phyloP scores from a whole-genome alignment of 768 basidiomycete species.

The Mycena haematopus region DNA sequence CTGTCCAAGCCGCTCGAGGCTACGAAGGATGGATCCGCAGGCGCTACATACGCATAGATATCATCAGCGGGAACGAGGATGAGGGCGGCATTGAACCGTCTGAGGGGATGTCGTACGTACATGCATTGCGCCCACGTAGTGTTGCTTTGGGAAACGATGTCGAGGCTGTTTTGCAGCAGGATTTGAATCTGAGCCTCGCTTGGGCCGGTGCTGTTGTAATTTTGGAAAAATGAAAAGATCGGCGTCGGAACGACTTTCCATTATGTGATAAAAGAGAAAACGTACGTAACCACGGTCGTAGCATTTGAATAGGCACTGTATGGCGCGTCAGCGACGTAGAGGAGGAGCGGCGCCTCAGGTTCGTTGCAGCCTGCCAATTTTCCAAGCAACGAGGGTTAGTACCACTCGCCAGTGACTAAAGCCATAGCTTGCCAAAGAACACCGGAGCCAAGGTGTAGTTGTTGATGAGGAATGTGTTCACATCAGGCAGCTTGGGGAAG shows the following conservation, averaged over 20 bases:
- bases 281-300: slow-evolving; percentile 6
- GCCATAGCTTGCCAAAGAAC: slow-evolving; percentile 10
- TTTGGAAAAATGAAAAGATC: too few relatives aligned
- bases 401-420: not conserved
- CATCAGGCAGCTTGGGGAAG: slow-evolving; percentile 16
- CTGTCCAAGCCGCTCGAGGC: slow-evolving; percentile 17
- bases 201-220: slow-evolving; percentile 15
- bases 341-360: slow-evolving; percentile 15
- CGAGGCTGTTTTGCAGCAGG: slow-evolving; percentile 21
- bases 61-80: slow-evolving; percentile 1
- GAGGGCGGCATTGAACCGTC: not conserved
- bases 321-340: slow-evolving; percentile 17
- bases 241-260: not conserved
- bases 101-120: slow-evolving; percentile 5
- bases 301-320: slow-evolving; percentile 20
- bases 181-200: slow-evolving; percentile 15
- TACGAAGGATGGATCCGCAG: slow-evolving; percentile 20
- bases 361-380: slow-evolving; percentile 16
- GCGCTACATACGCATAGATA: slow-evolving; percentile 12
- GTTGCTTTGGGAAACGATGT: slow-evolving; percentile 18
- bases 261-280: slow-evolving; percentile 2
- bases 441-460: slow-evolving; percentile 16
- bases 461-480: slow-evolving; percentile 18
- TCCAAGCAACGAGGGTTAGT: slow-evolving; percentile 10
- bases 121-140: slow-evolving; percentile 20